Percentiles rank a stretch among this genome's conserved stretches.
phyloP scores from a whole-genome alignment of 345 rosid species.

The Eucalyptus melliodora region DNA sequence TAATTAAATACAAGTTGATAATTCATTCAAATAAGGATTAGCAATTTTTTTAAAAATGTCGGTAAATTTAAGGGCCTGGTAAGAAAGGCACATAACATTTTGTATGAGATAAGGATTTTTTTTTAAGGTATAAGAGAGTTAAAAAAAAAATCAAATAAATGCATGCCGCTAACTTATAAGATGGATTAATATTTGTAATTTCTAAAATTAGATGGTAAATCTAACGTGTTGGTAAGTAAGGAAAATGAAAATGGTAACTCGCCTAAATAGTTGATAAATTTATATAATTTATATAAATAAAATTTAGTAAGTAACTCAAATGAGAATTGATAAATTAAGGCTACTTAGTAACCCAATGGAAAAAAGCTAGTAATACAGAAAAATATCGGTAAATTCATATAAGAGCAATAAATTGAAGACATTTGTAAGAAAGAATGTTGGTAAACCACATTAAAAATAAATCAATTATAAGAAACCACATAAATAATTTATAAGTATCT shows the following conservation, averaged over 20 bases:
- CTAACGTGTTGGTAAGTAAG: not conserved
- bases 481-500: not conserved
- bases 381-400: not conserved
- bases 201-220: not conserved
- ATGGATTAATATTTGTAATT: not conserved
- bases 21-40: not conserved
- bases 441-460: not conserved
- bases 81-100: not conserved
- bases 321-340: not conserved
- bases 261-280: not conserved
- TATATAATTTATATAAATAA: not conserved
- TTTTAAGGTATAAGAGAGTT: not conserved
- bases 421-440: not conserved
- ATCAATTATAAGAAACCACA: not conserved
- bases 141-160: not conserved
- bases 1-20: not conserved
- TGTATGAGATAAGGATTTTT: not conserved
- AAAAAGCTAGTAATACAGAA: not conserved
- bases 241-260: not conserved
- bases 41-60: not conserved
- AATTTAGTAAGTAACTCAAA: not conserved
- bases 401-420: not conserved
- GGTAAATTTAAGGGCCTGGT: not conserved
- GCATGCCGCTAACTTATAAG: not conserved
- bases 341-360: not conserved